Percentiles rank a stretch among this genome's conserved stretches.
These are phyloP conservation scores for Stellera chamaejasme DNA, from an alignment of 345 rosid species.

Conservation along the genomic window DNA sequence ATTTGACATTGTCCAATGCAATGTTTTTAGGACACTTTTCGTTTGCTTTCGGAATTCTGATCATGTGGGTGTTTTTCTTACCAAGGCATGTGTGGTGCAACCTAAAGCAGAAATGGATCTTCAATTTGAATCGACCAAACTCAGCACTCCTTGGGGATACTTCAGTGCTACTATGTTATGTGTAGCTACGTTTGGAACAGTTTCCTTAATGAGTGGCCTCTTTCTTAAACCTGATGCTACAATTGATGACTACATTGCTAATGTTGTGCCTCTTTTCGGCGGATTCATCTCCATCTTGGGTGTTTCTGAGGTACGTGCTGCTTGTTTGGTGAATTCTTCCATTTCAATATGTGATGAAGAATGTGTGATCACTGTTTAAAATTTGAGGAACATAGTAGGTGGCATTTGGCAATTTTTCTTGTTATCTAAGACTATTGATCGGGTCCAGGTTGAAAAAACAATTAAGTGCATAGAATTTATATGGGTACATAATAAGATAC, in stretches of 20 bases:
- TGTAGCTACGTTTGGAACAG: slow-evolving; percentile 80
- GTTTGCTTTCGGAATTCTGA: neutral
- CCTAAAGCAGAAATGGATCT: slow-evolving; percentile 85
- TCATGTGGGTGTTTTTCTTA: slow-evolving; percentile 2
- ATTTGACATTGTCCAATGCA: neutral
- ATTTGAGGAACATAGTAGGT: too few species aligned
- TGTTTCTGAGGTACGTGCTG: slow-evolving; percentile 64
- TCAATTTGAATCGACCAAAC: slow-evolving; percentile 68
- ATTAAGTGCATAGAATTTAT: too few species aligned
- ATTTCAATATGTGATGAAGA: too few species aligned
- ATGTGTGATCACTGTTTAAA: too few species aligned
- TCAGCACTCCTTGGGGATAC: slow-evolving; percentile 91
- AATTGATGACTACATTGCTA: slow-evolving; percentile 64
- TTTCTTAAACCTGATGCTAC: slow-evolving; percentile 89
- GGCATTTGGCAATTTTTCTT: too few species aligned
- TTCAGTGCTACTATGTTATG: slow-evolving; percentile 49
- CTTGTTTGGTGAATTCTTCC: too few species aligned
- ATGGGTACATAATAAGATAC: too few species aligned
- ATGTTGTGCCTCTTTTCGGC: slow-evolving; percentile 75
- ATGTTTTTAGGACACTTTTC: neutral
- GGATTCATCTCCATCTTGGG: slow-evolving; percentile 81
- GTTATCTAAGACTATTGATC: too few species aligned
- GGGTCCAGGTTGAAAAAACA: too few species aligned
- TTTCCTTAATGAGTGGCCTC: slow-evolving; percentile 86
- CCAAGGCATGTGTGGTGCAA: slow-evolving; percentile 87